These are phyloP conservation scores for Diaporthe vaccinii DNA, from an alignment of 2,329 filamentous ascomycete genomes.

Conservation along the genomic window DNA sequence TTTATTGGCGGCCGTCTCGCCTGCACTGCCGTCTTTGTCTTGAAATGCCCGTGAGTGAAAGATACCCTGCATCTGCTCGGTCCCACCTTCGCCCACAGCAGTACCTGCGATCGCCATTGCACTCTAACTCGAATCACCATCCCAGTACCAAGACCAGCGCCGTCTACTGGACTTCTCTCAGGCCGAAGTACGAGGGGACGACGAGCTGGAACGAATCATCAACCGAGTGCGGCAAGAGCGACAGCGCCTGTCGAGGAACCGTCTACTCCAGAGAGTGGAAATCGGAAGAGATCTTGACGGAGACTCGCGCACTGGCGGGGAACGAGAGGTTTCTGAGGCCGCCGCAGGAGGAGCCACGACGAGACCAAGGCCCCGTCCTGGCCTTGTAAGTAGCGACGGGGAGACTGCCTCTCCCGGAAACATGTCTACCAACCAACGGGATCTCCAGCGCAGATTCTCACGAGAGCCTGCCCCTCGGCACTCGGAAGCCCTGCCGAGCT, in stretches of 20 bases:
- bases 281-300: conserved; percentile 11
- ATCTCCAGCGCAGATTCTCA: conserved; percentile 53
- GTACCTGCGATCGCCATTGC: not conserved
- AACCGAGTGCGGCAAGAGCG: conserved; percentile 19
- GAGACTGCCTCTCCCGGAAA: conserved; percentile 43
- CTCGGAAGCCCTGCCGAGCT: conserved; percentile 45
- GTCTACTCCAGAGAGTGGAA: conserved; percentile 23
- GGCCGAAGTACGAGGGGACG: conserved; percentile 35
- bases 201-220: conserved; percentile 32
- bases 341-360: conserved; percentile 22
- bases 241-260: conserved; percentile 3
- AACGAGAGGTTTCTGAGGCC: conserved; percentile 38
- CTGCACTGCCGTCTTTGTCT: conserved; percentile 29
- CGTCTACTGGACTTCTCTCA: conserved; percentile 32
- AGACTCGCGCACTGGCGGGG: conserved; percentile 19
- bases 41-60: conserved; percentile 35
- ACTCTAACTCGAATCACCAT: not conserved
- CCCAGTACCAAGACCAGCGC: conserved; percentile 29
- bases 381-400: not conserved
- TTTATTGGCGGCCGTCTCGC: conserved; percentile 25
- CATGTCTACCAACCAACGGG: conserved; percentile 54
- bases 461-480: conserved; percentile 50
- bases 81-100: not conserved
- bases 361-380: conserved; percentile 20
- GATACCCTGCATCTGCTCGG: conserved; percentile 12